Percentiles rank a stretch among this genome's conserved stretches.
Evolutionary conservation across 805 yeast genomes (phyloP).

Genomic region (Saccharomycopsis javanensis): DNA sequence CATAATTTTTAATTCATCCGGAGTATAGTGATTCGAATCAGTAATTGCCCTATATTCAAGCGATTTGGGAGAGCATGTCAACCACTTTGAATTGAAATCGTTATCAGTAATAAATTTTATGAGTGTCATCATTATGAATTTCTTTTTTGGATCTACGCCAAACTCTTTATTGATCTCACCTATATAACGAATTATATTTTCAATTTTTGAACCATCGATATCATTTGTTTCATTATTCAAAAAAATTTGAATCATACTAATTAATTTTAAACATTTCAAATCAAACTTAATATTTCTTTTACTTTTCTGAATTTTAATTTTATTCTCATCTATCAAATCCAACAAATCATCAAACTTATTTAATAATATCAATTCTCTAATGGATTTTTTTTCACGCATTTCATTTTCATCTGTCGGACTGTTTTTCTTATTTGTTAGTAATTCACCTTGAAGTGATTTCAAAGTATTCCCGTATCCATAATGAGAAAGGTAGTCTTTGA

Average conservation of each 20-base stretch:
- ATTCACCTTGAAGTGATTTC: constrained; percentile 40
- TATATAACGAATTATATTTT: neutral
- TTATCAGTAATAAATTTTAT: neutral
- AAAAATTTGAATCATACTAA: constrained; percentile 8
- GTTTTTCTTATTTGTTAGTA: neutral
- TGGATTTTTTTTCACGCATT: neutral
- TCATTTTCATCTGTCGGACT: neutral
- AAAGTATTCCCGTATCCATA: constrained; percentile 49
- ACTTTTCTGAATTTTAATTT: neutral
- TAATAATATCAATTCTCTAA: neutral
- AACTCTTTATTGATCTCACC: neutral
- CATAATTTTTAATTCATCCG: neutral
- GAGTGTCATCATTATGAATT: neutral
- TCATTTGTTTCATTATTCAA: neutral
- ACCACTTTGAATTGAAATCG: neutral
- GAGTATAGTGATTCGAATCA: neutral
- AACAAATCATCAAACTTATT: constrained; percentile 3
- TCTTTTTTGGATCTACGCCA: neutral
- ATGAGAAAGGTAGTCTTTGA: constrained; percentile 44
- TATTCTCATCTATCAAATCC: neutral
- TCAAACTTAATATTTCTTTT: neutral
- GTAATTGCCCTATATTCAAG: neutral
- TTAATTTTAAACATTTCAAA: constrained; percentile 11
- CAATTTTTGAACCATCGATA: neutral
- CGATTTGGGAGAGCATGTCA: neutral